Base-by-base conservation (phyloP, 768 basidiomycete genomes). In the Candolleomyces eurysporus region DNA sequence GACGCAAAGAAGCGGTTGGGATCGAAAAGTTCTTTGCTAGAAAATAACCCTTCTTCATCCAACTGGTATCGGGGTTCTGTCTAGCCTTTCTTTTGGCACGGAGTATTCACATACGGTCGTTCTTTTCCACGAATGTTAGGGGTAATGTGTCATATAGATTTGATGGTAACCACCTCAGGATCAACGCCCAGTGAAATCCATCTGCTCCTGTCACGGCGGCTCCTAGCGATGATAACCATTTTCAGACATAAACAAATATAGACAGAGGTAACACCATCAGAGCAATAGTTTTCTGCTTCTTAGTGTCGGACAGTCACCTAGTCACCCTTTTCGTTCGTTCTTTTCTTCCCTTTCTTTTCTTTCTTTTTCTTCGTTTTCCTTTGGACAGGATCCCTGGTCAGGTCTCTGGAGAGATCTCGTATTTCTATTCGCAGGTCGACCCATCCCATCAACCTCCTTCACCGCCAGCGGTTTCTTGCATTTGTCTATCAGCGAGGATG, bases 351-450 rank as follows among this genome's bases (percentile, higher is more conserved):
- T 59, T 57, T 59, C 64, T 64, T 54, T 57, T 57, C 59, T 57
- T 66, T 58, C 57, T 19, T 59, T 69, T 55, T 67, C 64, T 50
- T 64, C 57, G 61, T 68, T 67, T 68, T 65, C 67, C 61, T 69
- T 73, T 66, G 72, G 76, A 70, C 72, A 67, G 73, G 71, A 65
- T 75, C 72, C 72, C 67, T 66, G 69, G 54, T 65, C 46, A 64
- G 61, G 63, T 72, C 69, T 67, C 68, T 54, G 57, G 65, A 69
- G 65, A 69, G 72, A 64, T 53, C 58, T 64, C 59, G 59, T 63
- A 64, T 64, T 64, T 67, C 58, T 72, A 61, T 72, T 75, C 78
- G 80, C 81, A 73, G 80, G 81, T 72, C 78, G 76, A 63, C 69
- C 62, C 36, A 61, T 54, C 50, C 60, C 61, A 63, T 63, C 65